phyloP scores from a whole-genome alignment of 2,329 filamentous ascomycete species.

The Colletotrichum simmondsii region DNA sequence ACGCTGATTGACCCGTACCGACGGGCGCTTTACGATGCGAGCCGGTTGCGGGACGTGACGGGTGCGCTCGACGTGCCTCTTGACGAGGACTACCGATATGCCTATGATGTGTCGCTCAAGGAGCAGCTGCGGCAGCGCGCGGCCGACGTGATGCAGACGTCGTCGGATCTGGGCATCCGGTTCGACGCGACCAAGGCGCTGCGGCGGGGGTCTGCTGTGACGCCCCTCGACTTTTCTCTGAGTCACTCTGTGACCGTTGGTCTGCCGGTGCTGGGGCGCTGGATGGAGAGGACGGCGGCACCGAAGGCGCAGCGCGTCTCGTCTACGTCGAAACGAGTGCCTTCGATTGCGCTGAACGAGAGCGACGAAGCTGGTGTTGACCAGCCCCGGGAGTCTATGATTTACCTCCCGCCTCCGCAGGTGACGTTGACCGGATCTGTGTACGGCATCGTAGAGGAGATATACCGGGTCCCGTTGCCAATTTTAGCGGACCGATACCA shows the following conservation, averaged over 20 bases:
- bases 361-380: slow-evolving; percentile 1
- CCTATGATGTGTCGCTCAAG: slow-evolving; percentile 37
- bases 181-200: slow-evolving; percentile 44
- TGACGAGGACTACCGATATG: slow-evolving; percentile 36
- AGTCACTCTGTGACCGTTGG: slow-evolving; percentile 50
- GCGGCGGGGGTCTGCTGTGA: slow-evolving; percentile 30
- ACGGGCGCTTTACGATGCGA: slow-evolving; percentile 54
- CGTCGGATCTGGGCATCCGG: slow-evolving; percentile 52
- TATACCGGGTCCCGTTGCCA: slow-evolving; percentile 43
- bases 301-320: not conserved
- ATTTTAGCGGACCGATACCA: slow-evolving; percentile 52
- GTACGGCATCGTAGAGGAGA: slow-evolving; percentile 50
- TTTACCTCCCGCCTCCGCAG: slow-evolving; percentile 42
- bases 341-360: slow-evolving; percentile 24
- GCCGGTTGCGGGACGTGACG: slow-evolving; percentile 36
- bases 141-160: slow-evolving; percentile 40
- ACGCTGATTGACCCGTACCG: slow-evolving; percentile 56
- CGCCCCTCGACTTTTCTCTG: slow-evolving; percentile 51
- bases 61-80: not conserved
- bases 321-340: slow-evolving; percentile 33
- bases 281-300: slow-evolving; percentile 35
- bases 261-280: slow-evolving; percentile 44
- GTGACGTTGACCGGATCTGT: slow-evolving; percentile 52
- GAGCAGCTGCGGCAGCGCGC: slow-evolving; percentile 38
- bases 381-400: slow-evolving; percentile 14